Evolutionary conservation across 176 grass and related monocot genomes (phyloP), one percentile per base, ranked within the genome.

Genomic region (Bonia amplexicaulis): DNA sequence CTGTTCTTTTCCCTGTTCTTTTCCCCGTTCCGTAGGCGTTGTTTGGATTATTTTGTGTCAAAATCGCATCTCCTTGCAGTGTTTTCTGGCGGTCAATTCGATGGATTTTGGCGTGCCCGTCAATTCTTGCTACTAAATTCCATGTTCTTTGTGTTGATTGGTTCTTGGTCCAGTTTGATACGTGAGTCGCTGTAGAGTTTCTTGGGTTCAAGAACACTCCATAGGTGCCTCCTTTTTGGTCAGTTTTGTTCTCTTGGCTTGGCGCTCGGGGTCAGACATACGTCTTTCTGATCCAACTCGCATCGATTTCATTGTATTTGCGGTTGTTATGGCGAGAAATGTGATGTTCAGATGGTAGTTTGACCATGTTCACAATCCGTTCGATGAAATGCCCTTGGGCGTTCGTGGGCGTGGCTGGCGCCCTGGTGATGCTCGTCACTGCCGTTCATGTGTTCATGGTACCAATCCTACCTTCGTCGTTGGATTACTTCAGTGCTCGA

Each of bases 301-400:
- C 37, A 17, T 75, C 27, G 27, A 25, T 73, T 59, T 48, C 14
- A 2, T 46, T 25, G 57, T 72, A 2, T 25, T 72, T 37, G 20
- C 9, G 60, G 25, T 33, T 31, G n/a, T 15, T 53, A 68, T 57
- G 48, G 6, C 35, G 7, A 10, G 14, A 11, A 47, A 14, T 67
- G 55, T 26, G 78, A 53, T 71, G 46, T 49, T 13, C 9, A 0
- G 39, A 71, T 57, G 22, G 23, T 83, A 61, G 80, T 83, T 67
- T 79, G 48, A 80, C 60, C 68, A 87, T 84, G 85, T 23, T 68
- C 61, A 25, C 75, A 33, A 62, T 46, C 31, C 89, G 85, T 87
- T 90, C 88, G 69, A 83, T 54, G 71, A 92, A 87, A 85, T 97
- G 83, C 66, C 85, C 77, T 15, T 88, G 70, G 66, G 84, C 88